Evolutionary conservation across 306 rosid species (phyloP).

Genomic region (Trifolium repens): DNA sequence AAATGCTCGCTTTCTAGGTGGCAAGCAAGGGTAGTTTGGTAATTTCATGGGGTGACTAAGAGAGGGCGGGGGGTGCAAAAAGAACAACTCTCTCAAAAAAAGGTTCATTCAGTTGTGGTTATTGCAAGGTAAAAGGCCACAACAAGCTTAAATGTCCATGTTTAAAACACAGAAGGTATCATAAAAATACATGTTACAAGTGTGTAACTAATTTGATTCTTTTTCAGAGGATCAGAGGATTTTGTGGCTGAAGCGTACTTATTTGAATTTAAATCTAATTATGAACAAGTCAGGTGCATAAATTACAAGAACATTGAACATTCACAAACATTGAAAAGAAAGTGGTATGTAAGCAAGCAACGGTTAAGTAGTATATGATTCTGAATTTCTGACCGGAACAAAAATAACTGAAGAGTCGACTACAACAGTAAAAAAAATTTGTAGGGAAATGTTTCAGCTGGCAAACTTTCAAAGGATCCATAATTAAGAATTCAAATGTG

Average conservation of each 20-base stretch:
- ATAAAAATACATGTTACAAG: background rate
- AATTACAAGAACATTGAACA: conserved; percentile 19
- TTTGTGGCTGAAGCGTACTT: background rate
- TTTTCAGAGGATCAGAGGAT: too few relatives aligned
- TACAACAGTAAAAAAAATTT: conserved; percentile 20
- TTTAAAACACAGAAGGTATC: background rate
- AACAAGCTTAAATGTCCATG: background rate
- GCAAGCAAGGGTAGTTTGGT: too few relatives aligned
- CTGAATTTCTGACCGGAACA: conserved; percentile 21
- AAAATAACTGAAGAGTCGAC: conserved; percentile 31
- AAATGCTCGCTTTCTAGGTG: too few relatives aligned
- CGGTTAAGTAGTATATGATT: background rate
- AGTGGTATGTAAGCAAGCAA: conserved; percentile 27
- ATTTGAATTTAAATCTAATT: conserved; percentile 11
- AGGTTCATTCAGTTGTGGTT: background rate
- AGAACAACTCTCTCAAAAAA: background rate
- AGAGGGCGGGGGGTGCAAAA: too few relatives aligned
- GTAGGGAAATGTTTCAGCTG: conserved; percentile 13
- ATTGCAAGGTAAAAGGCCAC: background rate
- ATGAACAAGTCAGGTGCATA: background rate
- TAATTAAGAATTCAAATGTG: conserved; percentile 16
- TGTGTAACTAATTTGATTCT: background rate
- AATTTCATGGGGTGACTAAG: too few relatives aligned
- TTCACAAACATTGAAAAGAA: conserved; percentile 7
- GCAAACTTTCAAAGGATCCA: conserved; percentile 34